phyloP scores from a whole-genome alignment of 1,139 yeast genomes.

The Suzukiozyma palmioleophila region DNA sequence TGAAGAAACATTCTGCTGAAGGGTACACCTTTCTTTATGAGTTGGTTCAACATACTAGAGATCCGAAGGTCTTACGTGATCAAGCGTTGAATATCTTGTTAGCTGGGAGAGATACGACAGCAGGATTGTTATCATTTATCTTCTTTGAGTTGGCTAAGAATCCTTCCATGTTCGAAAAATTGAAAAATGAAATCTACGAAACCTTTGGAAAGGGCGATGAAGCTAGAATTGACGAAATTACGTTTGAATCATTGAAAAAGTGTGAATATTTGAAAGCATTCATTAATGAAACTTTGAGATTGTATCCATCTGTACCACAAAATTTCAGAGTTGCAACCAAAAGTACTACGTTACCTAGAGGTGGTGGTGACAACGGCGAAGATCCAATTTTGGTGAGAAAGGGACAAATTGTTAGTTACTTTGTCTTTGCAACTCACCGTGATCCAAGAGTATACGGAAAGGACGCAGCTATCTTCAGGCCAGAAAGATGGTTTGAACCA shows the following conservation, averaged over 20 bases:
- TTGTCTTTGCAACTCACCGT: slow-evolving; percentile 41
- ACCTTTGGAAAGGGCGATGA: slow-evolving; percentile 30
- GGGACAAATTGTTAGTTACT: slow-evolving; percentile 36
- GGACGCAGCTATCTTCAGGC: slow-evolving; percentile 41
- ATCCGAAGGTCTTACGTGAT: slow-evolving; percentile 46
- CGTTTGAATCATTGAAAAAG: slow-evolving; percentile 45
- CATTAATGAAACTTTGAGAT: slow-evolving; percentile 45
- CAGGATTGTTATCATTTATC: slow-evolving; percentile 46
- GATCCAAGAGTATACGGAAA: slow-evolving; percentile 37
- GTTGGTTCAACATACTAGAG: slow-evolving; percentile 46
- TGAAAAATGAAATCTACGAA: slow-evolving; percentile 33
- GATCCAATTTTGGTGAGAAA: slow-evolving; percentile 41
- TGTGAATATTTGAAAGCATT: slow-evolving; percentile 46
- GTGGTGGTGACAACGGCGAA: slow-evolving; percentile 45
- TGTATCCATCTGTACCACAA: slow-evolving; percentile 51
- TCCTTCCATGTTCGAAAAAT: slow-evolving; percentile 34
- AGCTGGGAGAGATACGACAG: slow-evolving; percentile 60
- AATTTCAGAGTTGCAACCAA: slow-evolving; percentile 42
- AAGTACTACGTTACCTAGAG: slow-evolving; percentile 46
- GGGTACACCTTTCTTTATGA: slow-evolving; percentile 51
- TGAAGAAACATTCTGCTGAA: slow-evolving; percentile 27
- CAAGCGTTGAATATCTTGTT: slow-evolving; percentile 49
- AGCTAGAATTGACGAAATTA: slow-evolving; percentile 21
- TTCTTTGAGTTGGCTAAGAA: slow-evolving; percentile 44
- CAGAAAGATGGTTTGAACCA: slow-evolving; percentile 46